Evolutionary conservation across 768 basidiomycete species (phyloP).

Genomic region (Boletus rubropictus): DNA sequence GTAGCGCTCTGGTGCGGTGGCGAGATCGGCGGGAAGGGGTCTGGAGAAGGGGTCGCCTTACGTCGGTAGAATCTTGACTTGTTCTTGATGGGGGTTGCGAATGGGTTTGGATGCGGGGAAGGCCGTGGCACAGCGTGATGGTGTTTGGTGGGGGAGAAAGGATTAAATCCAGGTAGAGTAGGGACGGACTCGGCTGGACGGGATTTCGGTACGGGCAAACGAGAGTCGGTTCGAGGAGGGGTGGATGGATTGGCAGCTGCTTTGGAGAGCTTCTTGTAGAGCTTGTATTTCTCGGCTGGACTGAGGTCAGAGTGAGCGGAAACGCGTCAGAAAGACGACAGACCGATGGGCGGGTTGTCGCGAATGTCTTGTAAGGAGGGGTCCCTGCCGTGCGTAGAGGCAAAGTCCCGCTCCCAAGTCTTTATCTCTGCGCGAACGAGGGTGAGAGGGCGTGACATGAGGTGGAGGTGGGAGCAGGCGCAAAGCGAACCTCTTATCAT

Average conservation of each 20-base stretch:
- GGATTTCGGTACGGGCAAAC: conserved; percentile 40
- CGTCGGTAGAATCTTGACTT: conserved; percentile 25
- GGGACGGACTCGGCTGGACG: conserved; percentile 48
- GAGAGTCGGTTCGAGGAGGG: conserved; percentile 27
- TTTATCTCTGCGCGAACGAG: conserved; percentile 67
- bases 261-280: conserved; percentile 73
- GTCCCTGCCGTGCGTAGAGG: conserved; percentile 45
- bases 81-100: conserved; percentile 39
- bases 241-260: conserved; percentile 29
- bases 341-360: conserved; percentile 56
- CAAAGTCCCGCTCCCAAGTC: conserved; percentile 70
- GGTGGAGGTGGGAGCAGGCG: background rate
- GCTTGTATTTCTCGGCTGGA: conserved; percentile 72
- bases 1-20: background rate
- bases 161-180: conserved; percentile 58
- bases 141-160: conserved; percentile 69
- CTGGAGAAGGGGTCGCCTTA: conserved; percentile 31
- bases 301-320: conserved; percentile 10
- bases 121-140: conserved; percentile 5
- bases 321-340: conserved; percentile 20
- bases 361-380: conserved; percentile 71
- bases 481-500: background rate
- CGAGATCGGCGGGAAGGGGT: conserved; percentile 38
- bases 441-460: conserved; percentile 13
- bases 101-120: conserved; percentile 34